These are phyloP conservation scores for Moniliella sp. DNA, from an alignment of 1,284 basidiomycete genomes.

Conservation along the genomic window DNA sequence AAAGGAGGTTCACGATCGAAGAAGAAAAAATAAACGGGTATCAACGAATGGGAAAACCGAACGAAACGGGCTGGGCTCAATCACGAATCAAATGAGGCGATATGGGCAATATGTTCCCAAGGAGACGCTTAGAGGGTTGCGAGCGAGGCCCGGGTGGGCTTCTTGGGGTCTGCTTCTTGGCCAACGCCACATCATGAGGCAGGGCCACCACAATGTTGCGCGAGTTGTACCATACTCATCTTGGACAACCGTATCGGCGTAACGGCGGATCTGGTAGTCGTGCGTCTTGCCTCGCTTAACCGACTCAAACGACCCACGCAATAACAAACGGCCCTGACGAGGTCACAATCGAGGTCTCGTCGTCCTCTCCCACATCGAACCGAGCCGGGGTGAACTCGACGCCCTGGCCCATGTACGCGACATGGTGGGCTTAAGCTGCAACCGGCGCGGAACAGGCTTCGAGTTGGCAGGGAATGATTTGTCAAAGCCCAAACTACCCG, in stretches of 20 bases:
- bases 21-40: too few species aligned
- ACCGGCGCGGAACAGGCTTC: constrained; percentile 70
- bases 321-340: constrained; percentile 80
- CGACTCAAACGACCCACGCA: constrained; percentile 61
- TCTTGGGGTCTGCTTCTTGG: constrained; percentile 78
- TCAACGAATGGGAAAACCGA: too few species aligned
- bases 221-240: constrained; percentile 41
- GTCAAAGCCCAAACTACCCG: constrained; percentile 73
- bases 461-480: constrained; percentile 78
- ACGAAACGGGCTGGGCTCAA: too few species aligned
- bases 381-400: constrained; percentile 79
- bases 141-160: constrained; percentile 54
- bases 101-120: too few species aligned
- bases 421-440: constrained; percentile 81
- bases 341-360: constrained; percentile 82
- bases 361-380: constrained; percentile 57
- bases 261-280: constrained; percentile 75
- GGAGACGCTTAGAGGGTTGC: too few species aligned
- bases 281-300: constrained; percentile 75
- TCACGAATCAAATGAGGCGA: too few species aligned
- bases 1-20: too few species aligned
- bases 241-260: constrained; percentile 34
- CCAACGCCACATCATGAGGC: constrained; percentile 73
- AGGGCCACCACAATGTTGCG: constrained; percentile 90
- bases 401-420: constrained; percentile 75